Percentiles rank a stretch among this genome's conserved stretches.
phyloP scores from a whole-genome alignment of 345 rosid species.

The Mercurialis annua region DNA sequence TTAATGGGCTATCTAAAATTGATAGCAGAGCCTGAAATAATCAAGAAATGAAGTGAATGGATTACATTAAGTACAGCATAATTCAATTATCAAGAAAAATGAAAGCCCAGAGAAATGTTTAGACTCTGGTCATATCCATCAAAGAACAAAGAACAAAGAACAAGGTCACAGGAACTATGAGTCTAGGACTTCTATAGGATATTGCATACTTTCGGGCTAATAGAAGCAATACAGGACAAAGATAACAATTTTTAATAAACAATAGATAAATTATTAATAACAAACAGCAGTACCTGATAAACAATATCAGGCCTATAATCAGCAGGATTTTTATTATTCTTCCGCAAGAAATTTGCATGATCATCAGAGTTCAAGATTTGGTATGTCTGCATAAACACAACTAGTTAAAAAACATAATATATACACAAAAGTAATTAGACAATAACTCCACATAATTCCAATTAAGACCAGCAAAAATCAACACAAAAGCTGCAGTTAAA shows the following conservation, averaged over 20 bases:
- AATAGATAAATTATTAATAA: background rate
- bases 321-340: slow-evolving; percentile 67
- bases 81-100: background rate
- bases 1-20: slow-evolving; percentile 81
- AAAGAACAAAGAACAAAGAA: background rate
- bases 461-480: too few species aligned
- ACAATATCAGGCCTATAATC: slow-evolving; percentile 82
- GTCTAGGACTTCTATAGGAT: too few species aligned
- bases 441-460: too few species aligned
- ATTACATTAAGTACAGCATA: too few species aligned
- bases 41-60: background rate
- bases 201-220: background rate
- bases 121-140: background rate
- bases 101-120: background rate
- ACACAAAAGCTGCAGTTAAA: too few species aligned
- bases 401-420: background rate
- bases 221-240: background rate
- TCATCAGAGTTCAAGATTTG: slow-evolving; percentile 86
- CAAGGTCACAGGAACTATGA: too few species aligned
- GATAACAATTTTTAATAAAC: background rate
- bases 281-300: slow-evolving; percentile 57
- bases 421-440: background rate
- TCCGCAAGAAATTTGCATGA: slow-evolving; percentile 71
- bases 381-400: slow-evolving; percentile 48
- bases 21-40: slow-evolving; percentile 61